Base-by-base conservation (phyloP, 2,329 filamentous ascomycete species). In the Sporothrix schenckii region DNA sequence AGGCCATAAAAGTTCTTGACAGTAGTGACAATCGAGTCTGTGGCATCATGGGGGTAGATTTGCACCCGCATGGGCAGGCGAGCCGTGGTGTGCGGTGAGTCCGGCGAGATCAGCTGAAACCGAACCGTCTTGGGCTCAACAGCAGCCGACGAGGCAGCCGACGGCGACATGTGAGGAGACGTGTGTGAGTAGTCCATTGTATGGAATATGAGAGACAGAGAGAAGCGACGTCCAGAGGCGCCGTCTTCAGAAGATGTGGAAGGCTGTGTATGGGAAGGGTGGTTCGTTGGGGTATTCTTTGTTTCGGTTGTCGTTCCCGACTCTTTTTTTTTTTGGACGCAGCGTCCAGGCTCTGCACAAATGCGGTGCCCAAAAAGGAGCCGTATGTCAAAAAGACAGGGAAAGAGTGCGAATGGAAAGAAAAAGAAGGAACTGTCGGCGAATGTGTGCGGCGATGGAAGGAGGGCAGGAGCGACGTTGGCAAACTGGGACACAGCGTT, bases 1-100 rank as follows among this genome's bases (percentile, higher is more conserved):
- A 99, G 87, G 72, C 95, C 95, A 79, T 97, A 98, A 83, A 98
- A 98, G 84, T 97, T 98, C 86, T 97, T 98, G 78, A 98, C 94
- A 1, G 95, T 98, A 16, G 93, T 95, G 74, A 98, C 92, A 82
- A 99, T 99, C 49, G 94, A 97, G 79, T 98, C 94, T 27, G 94
- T 98, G 68, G 92, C 94, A 83, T 99, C 95, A 80, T 98, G 94
- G 61, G 92, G 92, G 77, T 91, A 97, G 75, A 99, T 97, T 77
- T 96, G 92, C 69, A 94, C 91, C 77, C 91, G 86, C 88, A 94
- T 90, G n/a, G 92, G 91, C 75, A 94, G 84, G 77, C 92, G 89
- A 81, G 91, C 91, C 76, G 88, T 88, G 76, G 87, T 88, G 78
- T 90, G 87, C 72, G 88, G 88, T 44, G 87, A 86, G 75, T 91